phyloP scores from a whole-genome alignment of 2,329 filamentous ascomycete genomes.

The Diaporthe helianthi region DNA sequence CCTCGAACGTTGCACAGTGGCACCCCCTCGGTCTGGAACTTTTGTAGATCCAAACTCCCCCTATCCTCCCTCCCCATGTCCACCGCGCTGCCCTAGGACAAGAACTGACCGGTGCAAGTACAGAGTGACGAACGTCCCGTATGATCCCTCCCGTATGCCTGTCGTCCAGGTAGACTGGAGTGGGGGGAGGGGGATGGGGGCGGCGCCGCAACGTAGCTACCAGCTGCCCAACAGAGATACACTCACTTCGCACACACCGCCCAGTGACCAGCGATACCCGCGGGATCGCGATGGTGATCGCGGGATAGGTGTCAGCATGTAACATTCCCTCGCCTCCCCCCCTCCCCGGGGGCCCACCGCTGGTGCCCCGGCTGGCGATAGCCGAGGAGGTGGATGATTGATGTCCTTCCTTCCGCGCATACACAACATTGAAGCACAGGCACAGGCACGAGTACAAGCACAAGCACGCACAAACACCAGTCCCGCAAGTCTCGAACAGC shows the following conservation, averaged over 20 bases:
- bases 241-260: constrained; percentile 8
- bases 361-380: constrained; percentile 5
- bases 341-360: too few species aligned
- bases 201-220: too few species aligned
- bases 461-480: not conserved
- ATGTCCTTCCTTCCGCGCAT: too few species aligned
- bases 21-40: not conserved
- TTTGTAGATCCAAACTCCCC: not conserved
- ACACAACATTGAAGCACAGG: not conserved
- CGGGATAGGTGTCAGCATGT: not conserved
- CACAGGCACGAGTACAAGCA: too few species aligned
- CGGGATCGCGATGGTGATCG: not conserved
- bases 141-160: constrained; percentile 5
- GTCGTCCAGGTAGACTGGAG: not conserved
- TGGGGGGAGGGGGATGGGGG: too few species aligned
- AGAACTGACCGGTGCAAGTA: constrained; percentile 7
- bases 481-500: not conserved
- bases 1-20: not conserved
- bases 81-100: not conserved
- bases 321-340: not conserved
- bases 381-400: not conserved
- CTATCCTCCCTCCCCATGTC: not conserved
- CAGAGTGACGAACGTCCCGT: constrained; percentile 8
- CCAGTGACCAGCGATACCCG: not conserved
- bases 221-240: not conserved